A percentile compares a stretch with the other conserved stretches of the same genome.
Conservation (phyloP, 495 filamentous ascomycete species). For the Penicillium flavigenum region DNA sequence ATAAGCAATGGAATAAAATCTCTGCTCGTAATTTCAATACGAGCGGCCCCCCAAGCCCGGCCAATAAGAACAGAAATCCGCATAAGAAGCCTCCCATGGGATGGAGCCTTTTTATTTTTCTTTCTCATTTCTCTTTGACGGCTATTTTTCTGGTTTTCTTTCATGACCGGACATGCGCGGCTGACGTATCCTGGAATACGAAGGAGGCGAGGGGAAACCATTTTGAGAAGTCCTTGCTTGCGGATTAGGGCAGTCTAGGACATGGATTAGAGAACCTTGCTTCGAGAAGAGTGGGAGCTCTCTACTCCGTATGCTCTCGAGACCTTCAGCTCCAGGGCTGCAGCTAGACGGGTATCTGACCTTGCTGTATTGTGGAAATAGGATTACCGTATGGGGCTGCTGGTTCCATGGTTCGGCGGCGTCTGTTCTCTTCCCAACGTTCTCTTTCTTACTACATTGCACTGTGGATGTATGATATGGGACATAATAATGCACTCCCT, state of each 20-base stretch:
- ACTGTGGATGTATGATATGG: neutral
- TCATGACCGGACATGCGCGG: constrained; percentile 9
- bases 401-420: constrained; percentile 10
- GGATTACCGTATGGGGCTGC: constrained; percentile 6
- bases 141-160: neutral
- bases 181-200: constrained; percentile 3
- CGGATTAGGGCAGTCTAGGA: neutral
- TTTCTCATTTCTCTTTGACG: neutral
- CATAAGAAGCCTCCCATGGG: constrained; percentile 22
- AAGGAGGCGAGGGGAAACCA: neutral
- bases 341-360: neutral
- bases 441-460: neutral
- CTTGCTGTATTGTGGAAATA: neutral
- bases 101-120: constrained; percentile 3
- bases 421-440: neutral
- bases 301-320: neutral
- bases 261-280: constrained; percentile 28
- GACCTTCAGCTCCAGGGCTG: neutral
- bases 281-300: constrained; percentile 18
- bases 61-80: constrained; percentile 21
- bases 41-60: constrained; percentile 12
- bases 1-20: constrained; percentile 7
- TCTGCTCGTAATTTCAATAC: constrained; percentile 19
- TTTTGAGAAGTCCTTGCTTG: constrained; percentile 6
- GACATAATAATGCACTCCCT: neutral